phyloP scores from a whole-genome alignment of 2,329 filamentous ascomycete species.

The Davidsoniella neocaledoniae region DNA sequence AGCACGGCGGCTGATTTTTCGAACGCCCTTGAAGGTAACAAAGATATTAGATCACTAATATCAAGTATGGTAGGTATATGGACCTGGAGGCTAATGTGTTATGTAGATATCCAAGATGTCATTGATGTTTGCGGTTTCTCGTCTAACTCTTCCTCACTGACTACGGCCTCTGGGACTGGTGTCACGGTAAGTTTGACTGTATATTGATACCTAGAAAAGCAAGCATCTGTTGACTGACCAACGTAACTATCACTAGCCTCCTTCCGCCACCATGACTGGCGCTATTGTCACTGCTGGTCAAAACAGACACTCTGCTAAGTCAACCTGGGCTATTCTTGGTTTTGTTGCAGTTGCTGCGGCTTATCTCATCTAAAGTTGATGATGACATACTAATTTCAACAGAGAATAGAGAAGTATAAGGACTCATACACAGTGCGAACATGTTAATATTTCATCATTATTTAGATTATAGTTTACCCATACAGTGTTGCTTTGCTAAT shows the following conservation, averaged over 20 bases:
- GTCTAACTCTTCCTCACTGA: not conserved
- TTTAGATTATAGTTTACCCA: too few relatives aligned
- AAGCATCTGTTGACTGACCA: not conserved
- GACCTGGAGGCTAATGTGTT: too few relatives aligned
- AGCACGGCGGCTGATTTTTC: not conserved
- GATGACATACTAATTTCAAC: too few relatives aligned
- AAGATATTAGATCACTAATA: not conserved
- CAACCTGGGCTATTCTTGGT: not conserved
- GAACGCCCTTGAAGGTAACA: not conserved
- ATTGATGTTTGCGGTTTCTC: conserved; percentile 9
- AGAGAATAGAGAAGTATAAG: too few relatives aligned
- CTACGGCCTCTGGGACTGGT: not conserved
- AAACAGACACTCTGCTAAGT: not conserved
- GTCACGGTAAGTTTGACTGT: not conserved
- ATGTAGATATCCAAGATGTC: conserved; percentile 6
- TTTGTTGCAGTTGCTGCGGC: not conserved
- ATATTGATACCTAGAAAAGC: too few relatives aligned
- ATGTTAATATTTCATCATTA: too few relatives aligned
- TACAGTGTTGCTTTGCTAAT: too few relatives aligned
- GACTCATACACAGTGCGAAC: too few relatives aligned
- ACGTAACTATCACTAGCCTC: not conserved
- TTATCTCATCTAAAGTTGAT: too few relatives aligned
- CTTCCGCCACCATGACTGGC: not conserved
- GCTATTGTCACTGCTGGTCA: conserved; percentile 5
- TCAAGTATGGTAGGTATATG: not conserved